Evolutionary conservation across 225 moss, liverwort and hornwort species (phyloP).

Genomic region (Takakia lepidozioides): DNA sequence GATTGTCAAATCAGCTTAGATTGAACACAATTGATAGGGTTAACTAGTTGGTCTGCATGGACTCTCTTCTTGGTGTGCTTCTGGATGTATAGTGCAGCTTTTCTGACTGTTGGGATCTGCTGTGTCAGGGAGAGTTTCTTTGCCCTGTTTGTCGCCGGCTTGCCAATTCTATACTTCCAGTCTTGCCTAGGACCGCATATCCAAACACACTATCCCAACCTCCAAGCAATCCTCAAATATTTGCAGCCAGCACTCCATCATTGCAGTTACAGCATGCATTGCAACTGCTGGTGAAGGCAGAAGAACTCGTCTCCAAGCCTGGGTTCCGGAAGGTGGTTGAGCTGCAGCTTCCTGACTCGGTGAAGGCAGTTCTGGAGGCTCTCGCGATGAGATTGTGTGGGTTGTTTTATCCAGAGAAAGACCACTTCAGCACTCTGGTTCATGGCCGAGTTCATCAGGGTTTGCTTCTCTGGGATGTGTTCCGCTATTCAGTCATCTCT

Average conservation of each 20-base stretch:
- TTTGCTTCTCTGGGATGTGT: conserved; percentile 83
- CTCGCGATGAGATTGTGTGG: conserved; percentile 61
- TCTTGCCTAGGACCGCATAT: conserved; percentile 44
- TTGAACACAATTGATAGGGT: background rate
- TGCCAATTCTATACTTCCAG: conserved; percentile 80
- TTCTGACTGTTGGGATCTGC: no score
- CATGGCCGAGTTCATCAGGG: conserved; percentile 73
- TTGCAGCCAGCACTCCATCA: conserved; percentile 12
- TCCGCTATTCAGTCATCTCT: conserved; percentile 83
- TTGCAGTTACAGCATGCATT: conserved; percentile 64
- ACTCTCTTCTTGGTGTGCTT: no score
- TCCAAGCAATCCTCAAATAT: conserved; percentile 23
- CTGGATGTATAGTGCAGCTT: no score
- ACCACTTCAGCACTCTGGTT: conserved; percentile 35
- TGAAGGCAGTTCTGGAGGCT: conserved; percentile 62
- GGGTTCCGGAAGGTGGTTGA: conserved; percentile 69
- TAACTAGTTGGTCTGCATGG: no score
- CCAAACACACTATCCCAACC: conserved; percentile 22
- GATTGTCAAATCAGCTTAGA: background rate
- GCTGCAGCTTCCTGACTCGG: conserved; percentile 64
- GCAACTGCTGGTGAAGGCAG: conserved; percentile 67
- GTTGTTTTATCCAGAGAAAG: conserved; percentile 60
- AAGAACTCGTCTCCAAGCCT: conserved; percentile 60
- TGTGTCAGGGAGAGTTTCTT: conserved; percentile 81
- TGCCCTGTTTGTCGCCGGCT: conserved; percentile 94